Evolutionary conservation across 768 basidiomycete genomes (phyloP), one percentile per base, ranked within the genome.

Genomic region (Rhizopogon vulgaris): DNA sequence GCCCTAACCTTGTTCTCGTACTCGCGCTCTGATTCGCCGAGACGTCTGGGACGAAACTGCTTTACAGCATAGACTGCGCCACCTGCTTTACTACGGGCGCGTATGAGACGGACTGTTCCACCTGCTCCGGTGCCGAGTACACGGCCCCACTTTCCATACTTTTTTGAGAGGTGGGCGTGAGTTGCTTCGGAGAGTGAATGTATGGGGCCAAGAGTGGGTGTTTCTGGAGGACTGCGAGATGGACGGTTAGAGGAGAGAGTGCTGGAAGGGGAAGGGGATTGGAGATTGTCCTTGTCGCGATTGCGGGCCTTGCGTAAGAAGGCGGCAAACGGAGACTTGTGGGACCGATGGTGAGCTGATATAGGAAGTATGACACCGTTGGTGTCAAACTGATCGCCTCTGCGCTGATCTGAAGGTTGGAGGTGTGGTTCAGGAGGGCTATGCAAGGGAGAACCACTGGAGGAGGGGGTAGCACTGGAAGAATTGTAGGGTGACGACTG

Each of bases 1-100:
- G 95, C 95, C 1, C 94, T 96, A 52, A 98, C 94, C 73, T 99
- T 98, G 76, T 97, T 95, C 83, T 97, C 93, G 67, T 98, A 99
- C 74, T 99, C 96, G 71, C 91, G 89, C 71, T 94, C 91, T 25
- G 79, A 79, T 75, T 99, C 96, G 30, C 92, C 92, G 3, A 76
- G 62, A 53, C 94, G 82, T 59, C 91, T 90, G 40, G 94, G 89
- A 43, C 95, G 79, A 63, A 99, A 98, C 73, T 98, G 94, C 71
- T 99, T 99, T 58, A 96, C 96, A 42, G 96, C 96, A 68, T 87
- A 99, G 47, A 93, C 85, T 47, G 78, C 74, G 15, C 89, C 87
- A 18, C 91, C 93, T 27, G 80, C 80, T 77, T 95, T 96, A 58
- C 63, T 71, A 65, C 77, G 80, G 53, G 83, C 87, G 72, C 94